Evolutionary conservation across 169 alveolate species (phyloP).

Genomic region (Eimeria acervulina): DNA sequence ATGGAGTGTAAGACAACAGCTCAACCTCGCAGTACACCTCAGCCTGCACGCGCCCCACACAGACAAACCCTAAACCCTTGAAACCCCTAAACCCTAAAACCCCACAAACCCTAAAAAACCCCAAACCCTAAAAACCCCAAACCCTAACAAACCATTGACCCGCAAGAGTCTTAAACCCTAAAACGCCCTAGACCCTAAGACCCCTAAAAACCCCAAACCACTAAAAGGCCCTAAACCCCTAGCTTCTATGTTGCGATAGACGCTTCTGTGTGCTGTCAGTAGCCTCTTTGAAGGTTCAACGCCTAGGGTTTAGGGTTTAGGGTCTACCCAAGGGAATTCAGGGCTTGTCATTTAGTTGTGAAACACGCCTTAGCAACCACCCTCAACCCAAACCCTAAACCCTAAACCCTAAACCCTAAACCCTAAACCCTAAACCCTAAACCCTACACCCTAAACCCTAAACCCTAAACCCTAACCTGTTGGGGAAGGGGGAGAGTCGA

Average conservation of each 20-base stretch:
- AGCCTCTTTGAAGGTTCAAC: neutral
- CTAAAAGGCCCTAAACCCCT: no score
- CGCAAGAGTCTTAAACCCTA: no score
- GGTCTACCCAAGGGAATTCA: neutral
- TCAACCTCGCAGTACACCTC: slow-evolving; percentile 81
- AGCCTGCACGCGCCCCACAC: slow-evolving; percentile 43
- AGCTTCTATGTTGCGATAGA: neutral
- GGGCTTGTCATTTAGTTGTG: neutral
- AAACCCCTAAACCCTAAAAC: neutral
- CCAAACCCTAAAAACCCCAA: no score
- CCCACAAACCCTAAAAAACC: neutral
- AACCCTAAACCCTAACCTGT: slow-evolving; percentile 10
- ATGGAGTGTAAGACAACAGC: slow-evolving; percentile 50
- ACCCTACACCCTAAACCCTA: neutral
- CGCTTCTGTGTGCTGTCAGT: neutral
- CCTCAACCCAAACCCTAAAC: neutral
- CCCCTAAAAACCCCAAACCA: no score
- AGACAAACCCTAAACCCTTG: neutral
- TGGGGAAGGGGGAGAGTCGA: slow-evolving; percentile 78
- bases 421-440: neutral
- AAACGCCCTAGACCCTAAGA: no score
- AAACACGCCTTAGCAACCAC: neutral
- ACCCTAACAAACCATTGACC: no score
- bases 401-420: neutral
- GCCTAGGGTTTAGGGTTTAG: neutral